Conservation (phyloP, 768 basidiomycete species). For the Baorangia bicolor region DNA sequence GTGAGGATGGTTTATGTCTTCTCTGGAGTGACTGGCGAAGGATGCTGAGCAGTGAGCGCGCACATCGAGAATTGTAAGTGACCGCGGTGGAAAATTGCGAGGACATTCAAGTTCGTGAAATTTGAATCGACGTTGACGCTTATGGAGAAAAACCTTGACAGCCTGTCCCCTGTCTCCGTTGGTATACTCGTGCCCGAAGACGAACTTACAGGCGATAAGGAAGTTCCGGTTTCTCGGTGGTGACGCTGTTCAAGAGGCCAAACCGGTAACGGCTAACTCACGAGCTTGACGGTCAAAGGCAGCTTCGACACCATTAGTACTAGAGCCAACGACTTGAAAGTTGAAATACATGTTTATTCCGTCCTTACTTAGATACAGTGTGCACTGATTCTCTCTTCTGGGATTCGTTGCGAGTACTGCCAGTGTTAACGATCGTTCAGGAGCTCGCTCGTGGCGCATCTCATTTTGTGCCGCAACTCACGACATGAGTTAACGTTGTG, state of each 20-base stretch:
- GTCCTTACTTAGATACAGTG: no score
- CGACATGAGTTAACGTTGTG: neutral
- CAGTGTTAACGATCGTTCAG: no score
- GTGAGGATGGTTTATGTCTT: neutral
- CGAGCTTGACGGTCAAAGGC: no score
- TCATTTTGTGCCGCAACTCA: no score
- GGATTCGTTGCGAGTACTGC: no score
- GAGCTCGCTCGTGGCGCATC: no score
- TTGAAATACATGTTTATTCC: no score
- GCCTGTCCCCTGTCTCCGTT: neutral
- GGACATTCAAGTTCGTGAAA: no score
- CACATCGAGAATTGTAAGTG: constrained; percentile 18
- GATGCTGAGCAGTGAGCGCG: constrained; percentile 16
- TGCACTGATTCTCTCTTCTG: no score
- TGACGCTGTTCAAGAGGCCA: neutral
- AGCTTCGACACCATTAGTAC: no score
- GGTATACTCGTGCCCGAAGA: neutral
- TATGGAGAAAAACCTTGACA: neutral
- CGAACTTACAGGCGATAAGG: neutral
- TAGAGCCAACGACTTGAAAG: no score
- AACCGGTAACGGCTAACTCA: neutral
- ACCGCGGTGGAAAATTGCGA: constrained; percentile 14
- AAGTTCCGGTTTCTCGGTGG: neutral
- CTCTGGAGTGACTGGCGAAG: constrained; percentile 8
- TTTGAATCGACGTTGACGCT: neutral